Base-by-base conservation (phyloP, 2,329 filamentous ascomycete genomes). In the Colletotrichum zoysiae region DNA sequence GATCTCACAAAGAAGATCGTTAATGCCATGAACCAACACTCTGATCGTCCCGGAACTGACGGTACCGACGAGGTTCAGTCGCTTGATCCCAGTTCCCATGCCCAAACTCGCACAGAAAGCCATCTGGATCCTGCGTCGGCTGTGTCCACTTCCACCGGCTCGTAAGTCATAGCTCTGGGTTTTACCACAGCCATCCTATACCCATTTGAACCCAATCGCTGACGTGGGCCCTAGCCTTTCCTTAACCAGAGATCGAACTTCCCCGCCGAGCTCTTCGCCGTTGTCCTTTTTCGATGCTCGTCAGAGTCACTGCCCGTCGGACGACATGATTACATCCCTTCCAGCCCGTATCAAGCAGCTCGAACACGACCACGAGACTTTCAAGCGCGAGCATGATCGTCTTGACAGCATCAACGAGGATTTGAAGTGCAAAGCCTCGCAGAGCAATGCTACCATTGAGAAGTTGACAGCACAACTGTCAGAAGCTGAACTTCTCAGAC, bases 321-420 rank as follows among this genome's bases (percentile, higher is more conserved):
- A 70, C 23, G 59, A 69, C 20, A 9, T 53, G 7, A 26, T 51
- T 0, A 2, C 16, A 8, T 40, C 38, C 1, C 51, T 60, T 20
- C 14, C 33, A 23, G 48, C 35, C 33, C 59, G 48, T 4, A 3
- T 56, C 38, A 70, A 56, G 23, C 30, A 55, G 16, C 55, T 65
- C 16, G 60, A 65, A 26, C 3, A 59, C 55, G n/a, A 26, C 1
- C 42, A 70, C 11, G 65, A 72, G 46, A 69, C 59, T 26, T 40
- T 72, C 14, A 69, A 60, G 35, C 46, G 65, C 11, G 48, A 51
- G 30, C 65, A 72, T 11, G 65, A 61, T 5, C 30, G n/a, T 16
- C 65, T 72, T 11, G 40, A 70, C 33, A 56, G 23, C 11, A 33
- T 60, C 38, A 72, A 72, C 26, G 60, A 70, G 26, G 33, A 14